These are phyloP conservation scores for Cucurbita argyrosperma DNA, from an alignment of 306 rosid genomes.

Conservation along the genomic window DNA sequence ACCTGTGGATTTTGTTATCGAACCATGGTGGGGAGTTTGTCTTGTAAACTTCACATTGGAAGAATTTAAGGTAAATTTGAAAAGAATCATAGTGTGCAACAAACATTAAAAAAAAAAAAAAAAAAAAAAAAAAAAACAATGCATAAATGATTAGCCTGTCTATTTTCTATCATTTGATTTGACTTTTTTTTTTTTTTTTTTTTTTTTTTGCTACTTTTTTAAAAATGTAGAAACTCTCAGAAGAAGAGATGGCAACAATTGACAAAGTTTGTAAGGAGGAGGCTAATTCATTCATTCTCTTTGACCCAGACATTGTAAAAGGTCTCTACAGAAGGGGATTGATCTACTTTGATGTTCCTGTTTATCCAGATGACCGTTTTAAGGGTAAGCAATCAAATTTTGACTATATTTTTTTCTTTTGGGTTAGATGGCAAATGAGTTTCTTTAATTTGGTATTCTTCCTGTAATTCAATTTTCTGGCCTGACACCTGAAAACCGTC, in stretches of 20 bases:
- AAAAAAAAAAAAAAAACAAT: too few species aligned
- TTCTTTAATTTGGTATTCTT: background rate
- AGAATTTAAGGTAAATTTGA: constrained; percentile 63
- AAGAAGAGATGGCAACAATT: constrained; percentile 68
- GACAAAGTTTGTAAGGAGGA: constrained; percentile 86
- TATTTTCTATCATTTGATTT: too few species aligned
- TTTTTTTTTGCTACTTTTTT: constrained; percentile 7
- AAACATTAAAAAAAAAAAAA: too few species aligned
- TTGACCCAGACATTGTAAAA: constrained; percentile 50
- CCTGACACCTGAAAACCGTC: background rate
- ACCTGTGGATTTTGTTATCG: constrained; percentile 78
- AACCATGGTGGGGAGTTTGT: constrained; percentile 94
- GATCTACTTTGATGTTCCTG: constrained; percentile 77
- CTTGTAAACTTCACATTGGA: constrained; percentile 91
- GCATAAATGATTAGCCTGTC: too few species aligned
- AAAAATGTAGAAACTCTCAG: constrained; percentile 59
- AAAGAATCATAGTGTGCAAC: background rate
- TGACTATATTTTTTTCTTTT: background rate
- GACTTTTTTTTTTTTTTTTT: background rate
- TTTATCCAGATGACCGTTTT: constrained; percentile 68
- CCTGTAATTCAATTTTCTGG: background rate
- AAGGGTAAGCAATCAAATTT: constrained; percentile 37
- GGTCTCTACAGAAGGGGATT: constrained; percentile 58
- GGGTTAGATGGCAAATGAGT: background rate
- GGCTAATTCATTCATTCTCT: constrained; percentile 55